A percentile compares a stretch with the other conserved stretches of the same genome.
Evolutionary conservation across 2,329 filamentous ascomycete genomes (phyloP).

Genomic region (Penicillium sp.): DNA sequence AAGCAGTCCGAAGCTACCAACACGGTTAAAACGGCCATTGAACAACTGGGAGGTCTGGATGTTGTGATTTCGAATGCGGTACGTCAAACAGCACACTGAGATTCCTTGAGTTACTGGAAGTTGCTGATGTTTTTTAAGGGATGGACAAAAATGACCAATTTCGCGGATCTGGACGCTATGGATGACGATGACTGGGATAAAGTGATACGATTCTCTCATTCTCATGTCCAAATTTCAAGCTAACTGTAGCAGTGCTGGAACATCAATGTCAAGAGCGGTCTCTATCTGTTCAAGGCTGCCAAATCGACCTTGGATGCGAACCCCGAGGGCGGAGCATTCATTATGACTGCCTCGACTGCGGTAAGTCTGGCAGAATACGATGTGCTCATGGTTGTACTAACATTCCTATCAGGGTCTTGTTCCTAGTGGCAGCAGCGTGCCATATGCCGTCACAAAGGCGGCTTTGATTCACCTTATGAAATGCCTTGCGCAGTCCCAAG

Average conservation of each 20-base stretch:
- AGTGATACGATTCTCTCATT: constrained; percentile 34
- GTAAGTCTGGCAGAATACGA: constrained; percentile 33
- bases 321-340: constrained; percentile 61
- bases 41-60: constrained; percentile 69
- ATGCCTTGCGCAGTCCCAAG: constrained; percentile 62
- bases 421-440: constrained; percentile 60
- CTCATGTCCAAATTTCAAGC: neutral
- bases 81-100: constrained; percentile 14
- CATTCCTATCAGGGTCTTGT: constrained; percentile 42
- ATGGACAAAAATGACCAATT: constrained; percentile 61
- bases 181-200: constrained; percentile 64
- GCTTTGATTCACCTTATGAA: constrained; percentile 69
- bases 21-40: constrained; percentile 60
- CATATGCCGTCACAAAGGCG: constrained; percentile 76
- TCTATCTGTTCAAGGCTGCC: constrained; percentile 58
- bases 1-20: constrained; percentile 58
- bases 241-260: constrained; percentile 53
- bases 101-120: neutral
- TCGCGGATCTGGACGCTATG: constrained; percentile 59
- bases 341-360: constrained; percentile 64
- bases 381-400: neutral
- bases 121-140: constrained; percentile 42
- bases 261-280: constrained; percentile 60
- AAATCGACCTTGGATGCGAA: constrained; percentile 61
- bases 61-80: constrained; percentile 75